A percentile compares a stretch with the other conserved stretches of the same genome.
Conservation (phyloP, 345 rosid genomes). For the Nephelium lappaceum region DNA sequence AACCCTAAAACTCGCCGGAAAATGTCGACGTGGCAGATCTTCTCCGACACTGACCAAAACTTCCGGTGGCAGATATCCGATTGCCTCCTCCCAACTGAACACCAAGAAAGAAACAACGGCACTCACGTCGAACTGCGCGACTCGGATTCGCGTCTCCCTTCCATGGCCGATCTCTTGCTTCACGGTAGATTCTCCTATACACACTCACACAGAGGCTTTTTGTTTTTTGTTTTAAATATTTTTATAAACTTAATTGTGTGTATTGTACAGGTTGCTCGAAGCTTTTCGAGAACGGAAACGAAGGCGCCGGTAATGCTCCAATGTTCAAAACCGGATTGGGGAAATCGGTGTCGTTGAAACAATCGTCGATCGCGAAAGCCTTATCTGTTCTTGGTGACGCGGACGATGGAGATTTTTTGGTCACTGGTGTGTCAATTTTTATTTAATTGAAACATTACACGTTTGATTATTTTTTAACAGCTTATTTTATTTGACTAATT, state of each 20-base stretch:
- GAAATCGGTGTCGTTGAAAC: slow-evolving; percentile 55
- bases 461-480: not conserved
- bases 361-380: slow-evolving; percentile 70
- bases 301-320: slow-evolving; percentile 37
- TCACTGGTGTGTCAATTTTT: slow-evolving; percentile 36
- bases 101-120: slow-evolving; percentile 20
- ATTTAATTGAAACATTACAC: not conserved
- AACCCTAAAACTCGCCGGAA: slow-evolving; percentile 19
- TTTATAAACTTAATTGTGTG: not conserved
- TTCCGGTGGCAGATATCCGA: slow-evolving; percentile 69
- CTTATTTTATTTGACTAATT: not conserved
- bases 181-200: slow-evolving; percentile 43
- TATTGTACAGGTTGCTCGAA: slow-evolving; percentile 43
- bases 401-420: slow-evolving; percentile 13
- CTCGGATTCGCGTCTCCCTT: slow-evolving; percentile 47
- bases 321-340: slow-evolving; percentile 70
- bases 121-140: slow-evolving; percentile 23
- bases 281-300: slow-evolving; percentile 39
- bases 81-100: slow-evolving; percentile 22
- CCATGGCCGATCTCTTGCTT: slow-evolving; percentile 67
- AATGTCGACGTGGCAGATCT: slow-evolving; percentile 82
- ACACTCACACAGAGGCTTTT: too few species aligned
- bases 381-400: slow-evolving; percentile 48
- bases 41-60: slow-evolving; percentile 47
- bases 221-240: not conserved